A percentile compares a stretch with the other conserved stretches of the same genome.
Conservation (phyloP, 495 filamentous ascomycete species). For the Achaetomiella virescens region DNA sequence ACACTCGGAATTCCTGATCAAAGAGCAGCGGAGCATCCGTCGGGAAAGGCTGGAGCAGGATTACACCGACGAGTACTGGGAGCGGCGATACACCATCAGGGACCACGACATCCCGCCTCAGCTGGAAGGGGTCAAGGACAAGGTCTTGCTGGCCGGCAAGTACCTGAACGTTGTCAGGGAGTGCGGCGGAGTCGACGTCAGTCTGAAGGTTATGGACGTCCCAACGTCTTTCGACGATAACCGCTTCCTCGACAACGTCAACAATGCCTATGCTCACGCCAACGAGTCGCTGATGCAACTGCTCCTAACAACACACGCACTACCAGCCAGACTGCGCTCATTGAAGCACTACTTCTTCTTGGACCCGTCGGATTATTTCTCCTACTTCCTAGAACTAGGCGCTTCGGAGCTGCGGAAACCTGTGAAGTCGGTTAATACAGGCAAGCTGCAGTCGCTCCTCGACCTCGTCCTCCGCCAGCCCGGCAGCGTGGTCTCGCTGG, state of each 20-base stretch:
- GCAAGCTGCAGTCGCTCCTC: slow-evolving; percentile 87
- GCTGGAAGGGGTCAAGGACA: slow-evolving; percentile 84
- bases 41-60: slow-evolving; percentile 88
- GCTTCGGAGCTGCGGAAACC: slow-evolving; percentile 83
- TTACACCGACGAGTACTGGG: slow-evolving; percentile 99
- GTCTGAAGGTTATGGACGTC: slow-evolving; percentile 79
- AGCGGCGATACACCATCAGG: slow-evolving; percentile 90
- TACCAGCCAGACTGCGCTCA: slow-evolving; percentile 78
- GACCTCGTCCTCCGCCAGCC: slow-evolving; percentile 93
- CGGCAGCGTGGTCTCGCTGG: slow-evolving; percentile 85
- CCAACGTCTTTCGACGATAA: slow-evolving; percentile 87
- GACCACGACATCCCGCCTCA: slow-evolving; percentile 89
- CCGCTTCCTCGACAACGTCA: slow-evolving; percentile 90
- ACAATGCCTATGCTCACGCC: slow-evolving; percentile 87
- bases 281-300: slow-evolving; percentile 90
- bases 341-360: slow-evolving; percentile 99
- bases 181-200: slow-evolving; percentile 92
- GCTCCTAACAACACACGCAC: slow-evolving; percentile 83
- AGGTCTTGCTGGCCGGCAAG: slow-evolving; percentile 90
- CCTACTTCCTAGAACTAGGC: slow-evolving; percentile 89
- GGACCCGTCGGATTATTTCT: slow-evolving; percentile 94
- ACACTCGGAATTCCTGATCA: slow-evolving; percentile 88
- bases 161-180: slow-evolving; percentile 97
- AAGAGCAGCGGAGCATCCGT: slow-evolving; percentile 91
- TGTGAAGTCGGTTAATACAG: slow-evolving; percentile 78